These are phyloP conservation scores for Lathyrus oleraceus DNA, from an alignment of 306 rosid species.

Conservation along the genomic window DNA sequence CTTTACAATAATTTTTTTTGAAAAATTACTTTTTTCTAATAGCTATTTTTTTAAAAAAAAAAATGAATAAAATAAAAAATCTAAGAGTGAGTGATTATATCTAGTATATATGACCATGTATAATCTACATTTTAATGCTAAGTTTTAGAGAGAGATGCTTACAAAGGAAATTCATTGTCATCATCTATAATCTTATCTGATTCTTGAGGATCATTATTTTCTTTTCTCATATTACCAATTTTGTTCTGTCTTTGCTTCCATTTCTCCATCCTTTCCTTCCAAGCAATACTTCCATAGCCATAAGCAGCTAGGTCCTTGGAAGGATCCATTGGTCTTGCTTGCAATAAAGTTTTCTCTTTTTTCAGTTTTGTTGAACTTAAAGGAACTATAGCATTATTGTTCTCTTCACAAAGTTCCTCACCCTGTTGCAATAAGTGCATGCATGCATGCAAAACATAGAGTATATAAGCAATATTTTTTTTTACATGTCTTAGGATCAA, in stretches of 20 bases:
- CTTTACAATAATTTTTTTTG: too few species aligned
- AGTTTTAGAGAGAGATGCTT: conserved; percentile 25
- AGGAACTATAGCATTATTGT: conserved; percentile 49
- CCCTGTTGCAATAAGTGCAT: conserved; percentile 40
- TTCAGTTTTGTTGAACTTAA: conserved; percentile 37
- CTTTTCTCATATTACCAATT: conserved; percentile 35
- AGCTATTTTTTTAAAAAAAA: too few species aligned
- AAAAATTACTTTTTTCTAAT: too few species aligned
- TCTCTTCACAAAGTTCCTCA: conserved; percentile 43
- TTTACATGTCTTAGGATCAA: too few species aligned
- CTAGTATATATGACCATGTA: too few species aligned
- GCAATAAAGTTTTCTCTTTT: conserved; percentile 34
- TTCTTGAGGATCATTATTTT: conserved; percentile 33
- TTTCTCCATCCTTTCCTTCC: conserved; percentile 64
- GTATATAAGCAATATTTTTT: too few species aligned
- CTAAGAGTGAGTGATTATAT: too few species aligned
- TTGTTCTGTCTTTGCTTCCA: conserved; percentile 58
- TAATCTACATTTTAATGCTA: not conserved
- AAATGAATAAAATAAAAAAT: too few species aligned
- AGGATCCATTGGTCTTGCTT: conserved; percentile 68
- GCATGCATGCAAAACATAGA: conserved; percentile 30
- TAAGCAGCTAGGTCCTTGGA: conserved; percentile 64
- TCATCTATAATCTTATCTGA: conserved; percentile 32
- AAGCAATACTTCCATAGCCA: conserved; percentile 74
- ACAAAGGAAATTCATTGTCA: conserved; percentile 53